Evolutionary conservation across 2,329 filamentous ascomycete species (phyloP).

Genomic region (Coniochaeta ligniaria): DNA sequence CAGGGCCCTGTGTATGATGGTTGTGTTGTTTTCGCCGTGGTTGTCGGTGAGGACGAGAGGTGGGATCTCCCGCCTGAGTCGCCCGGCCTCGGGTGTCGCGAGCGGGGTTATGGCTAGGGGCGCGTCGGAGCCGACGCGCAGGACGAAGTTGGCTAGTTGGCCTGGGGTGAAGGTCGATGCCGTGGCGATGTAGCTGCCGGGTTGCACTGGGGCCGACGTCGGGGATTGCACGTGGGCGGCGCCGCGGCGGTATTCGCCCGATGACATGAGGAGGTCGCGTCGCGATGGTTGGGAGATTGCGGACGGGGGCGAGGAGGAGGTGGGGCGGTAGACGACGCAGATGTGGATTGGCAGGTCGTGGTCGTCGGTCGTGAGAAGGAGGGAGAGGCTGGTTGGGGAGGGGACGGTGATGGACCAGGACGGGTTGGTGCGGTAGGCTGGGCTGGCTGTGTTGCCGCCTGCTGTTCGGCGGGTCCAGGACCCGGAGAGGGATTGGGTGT

Average conservation of each 20-base stretch:
- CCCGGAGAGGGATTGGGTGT: slow-evolving; percentile 51
- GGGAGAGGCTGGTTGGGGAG: slow-evolving; percentile 52
- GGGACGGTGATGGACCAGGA: slow-evolving; percentile 66
- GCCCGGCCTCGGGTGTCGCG: slow-evolving; percentile 67
- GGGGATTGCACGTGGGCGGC: slow-evolving; percentile 59
- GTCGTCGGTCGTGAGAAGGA: slow-evolving; percentile 64
- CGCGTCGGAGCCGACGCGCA: slow-evolving; percentile 63
- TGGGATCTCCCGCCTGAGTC: slow-evolving; percentile 53
- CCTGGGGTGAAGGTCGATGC: slow-evolving; percentile 85
- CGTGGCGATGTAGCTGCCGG: slow-evolving; percentile 78
- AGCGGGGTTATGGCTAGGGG: slow-evolving; percentile 53
- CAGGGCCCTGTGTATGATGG: slow-evolving; percentile 23
- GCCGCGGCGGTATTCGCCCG: slow-evolving; percentile 80
- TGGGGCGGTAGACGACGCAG: slow-evolving; percentile 72
- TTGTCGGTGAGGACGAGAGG: slow-evolving; percentile 31
- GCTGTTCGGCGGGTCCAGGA: slow-evolving; percentile 74
- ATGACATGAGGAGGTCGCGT: slow-evolving; percentile 74
- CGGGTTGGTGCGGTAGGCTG: slow-evolving; percentile 77
- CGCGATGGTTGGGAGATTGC: slow-evolving; percentile 60
- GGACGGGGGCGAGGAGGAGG: slow-evolving; percentile 22
- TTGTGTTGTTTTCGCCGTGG: slow-evolving; percentile 10
- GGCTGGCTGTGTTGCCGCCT: slow-evolving; percentile 73
- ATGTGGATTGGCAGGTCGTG: slow-evolving; percentile 72
- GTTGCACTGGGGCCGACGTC: slow-evolving; percentile 40
- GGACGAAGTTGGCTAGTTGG: slow-evolving; percentile 65